A percentile compares a stretch with the other conserved stretches of the same genome.
Conservation (phyloP, 139 green algal species). For the Edaphochlamys debaryana region DNA sequence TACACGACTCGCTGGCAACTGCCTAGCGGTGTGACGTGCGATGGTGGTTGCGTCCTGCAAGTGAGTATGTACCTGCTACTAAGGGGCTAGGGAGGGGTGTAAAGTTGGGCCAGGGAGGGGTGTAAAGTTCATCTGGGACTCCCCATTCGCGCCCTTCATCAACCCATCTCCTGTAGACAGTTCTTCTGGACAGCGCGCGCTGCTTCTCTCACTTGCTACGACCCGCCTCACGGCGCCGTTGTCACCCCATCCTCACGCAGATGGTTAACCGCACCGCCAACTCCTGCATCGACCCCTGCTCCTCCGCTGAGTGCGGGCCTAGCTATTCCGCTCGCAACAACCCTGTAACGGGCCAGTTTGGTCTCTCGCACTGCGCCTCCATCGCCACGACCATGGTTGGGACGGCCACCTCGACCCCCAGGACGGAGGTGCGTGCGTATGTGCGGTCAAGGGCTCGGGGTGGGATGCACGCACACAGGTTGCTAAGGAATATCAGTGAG, state of each 20-base stretch:
- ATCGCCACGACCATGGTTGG: background rate
- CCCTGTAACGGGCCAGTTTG: background rate
- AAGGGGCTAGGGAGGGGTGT: no score
- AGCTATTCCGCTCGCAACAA: background rate
- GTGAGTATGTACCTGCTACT: no score
- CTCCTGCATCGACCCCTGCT: background rate
- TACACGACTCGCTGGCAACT: constrained; percentile 7
- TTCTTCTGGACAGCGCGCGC: no score
- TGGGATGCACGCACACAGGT: no score
- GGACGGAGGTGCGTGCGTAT: background rate
- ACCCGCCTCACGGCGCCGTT: no score
- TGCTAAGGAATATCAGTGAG: no score
- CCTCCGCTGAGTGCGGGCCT: background rate
- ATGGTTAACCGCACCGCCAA: constrained; percentile 9
- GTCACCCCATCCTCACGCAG: background rate
- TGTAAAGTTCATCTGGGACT: no score
- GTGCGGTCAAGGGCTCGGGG: no score
- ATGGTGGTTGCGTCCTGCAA: background rate
- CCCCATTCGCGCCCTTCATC: no score
- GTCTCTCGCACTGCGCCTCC: background rate
- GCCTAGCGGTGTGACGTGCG: background rate
- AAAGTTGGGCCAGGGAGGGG: no score
- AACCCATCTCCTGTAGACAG: no score
- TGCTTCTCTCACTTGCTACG: no score
- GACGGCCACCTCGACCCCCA: background rate